phyloP scores from a whole-genome alignment of 2,329 filamentous ascomycete species.

The Corniculantispora saksenae region DNA sequence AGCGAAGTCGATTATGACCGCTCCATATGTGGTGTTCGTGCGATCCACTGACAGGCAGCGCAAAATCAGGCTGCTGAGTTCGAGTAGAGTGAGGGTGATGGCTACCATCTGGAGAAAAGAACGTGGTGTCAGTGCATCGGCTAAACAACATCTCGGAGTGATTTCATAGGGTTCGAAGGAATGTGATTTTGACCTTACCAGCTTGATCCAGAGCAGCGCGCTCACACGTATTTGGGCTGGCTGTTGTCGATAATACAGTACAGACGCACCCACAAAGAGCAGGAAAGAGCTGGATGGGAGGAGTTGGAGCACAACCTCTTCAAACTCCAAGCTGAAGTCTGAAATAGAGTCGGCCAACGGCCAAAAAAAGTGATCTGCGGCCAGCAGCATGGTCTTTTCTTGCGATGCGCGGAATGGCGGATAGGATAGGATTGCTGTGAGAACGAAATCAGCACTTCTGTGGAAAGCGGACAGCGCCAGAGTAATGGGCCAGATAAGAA shows the following conservation, averaged over 20 bases:
- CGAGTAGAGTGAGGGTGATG: background rate
- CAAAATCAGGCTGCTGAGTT: background rate
- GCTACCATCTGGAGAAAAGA: background rate
- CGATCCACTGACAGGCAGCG: constrained; percentile 14
- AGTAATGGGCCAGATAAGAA: too few species aligned
- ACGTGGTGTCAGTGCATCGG: background rate
- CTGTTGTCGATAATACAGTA: background rate
- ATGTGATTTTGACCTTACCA: background rate
- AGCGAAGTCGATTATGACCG: background rate
- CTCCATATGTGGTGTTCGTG: background rate
- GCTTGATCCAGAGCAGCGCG: background rate
- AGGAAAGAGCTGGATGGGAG: background rate
- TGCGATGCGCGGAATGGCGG: too few species aligned
- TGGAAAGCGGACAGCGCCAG: too few species aligned
- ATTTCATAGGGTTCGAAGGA: too few species aligned
- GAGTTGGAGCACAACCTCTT: background rate
- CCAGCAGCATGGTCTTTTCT: too few species aligned
- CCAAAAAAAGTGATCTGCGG: background rate
- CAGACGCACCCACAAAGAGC: background rate
- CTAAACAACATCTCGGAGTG: too few species aligned
- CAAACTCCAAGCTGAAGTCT: background rate
- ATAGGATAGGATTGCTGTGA: too few species aligned
- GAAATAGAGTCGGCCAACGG: background rate
- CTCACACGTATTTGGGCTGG: background rate
- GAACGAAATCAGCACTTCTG: too few species aligned